Conservation (phyloP, 257 asterid species). For the Solanum corneliomulleri region DNA sequence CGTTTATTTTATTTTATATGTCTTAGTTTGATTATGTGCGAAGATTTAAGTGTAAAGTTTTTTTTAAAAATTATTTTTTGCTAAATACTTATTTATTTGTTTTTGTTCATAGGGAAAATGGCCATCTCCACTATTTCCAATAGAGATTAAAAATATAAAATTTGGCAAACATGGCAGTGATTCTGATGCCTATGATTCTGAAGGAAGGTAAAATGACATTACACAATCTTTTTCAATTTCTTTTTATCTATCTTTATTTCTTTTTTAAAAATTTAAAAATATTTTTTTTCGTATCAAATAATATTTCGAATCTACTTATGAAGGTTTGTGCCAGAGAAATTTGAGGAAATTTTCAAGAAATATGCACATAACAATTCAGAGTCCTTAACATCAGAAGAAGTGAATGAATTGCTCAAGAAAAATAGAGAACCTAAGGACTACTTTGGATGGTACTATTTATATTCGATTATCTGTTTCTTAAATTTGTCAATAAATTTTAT, state of each 20-base stretch:
- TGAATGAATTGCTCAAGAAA: background rate
- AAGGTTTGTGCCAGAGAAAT: slow-evolving; percentile 4
- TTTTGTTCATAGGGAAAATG: slow-evolving; percentile 49
- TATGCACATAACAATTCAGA: background rate
- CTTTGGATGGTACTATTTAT: background rate
- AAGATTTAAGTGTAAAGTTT: background rate
- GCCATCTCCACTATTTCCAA: slow-evolving; percentile 42
- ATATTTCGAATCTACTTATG: background rate
- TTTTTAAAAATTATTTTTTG: background rate
- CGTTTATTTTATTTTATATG: background rate
- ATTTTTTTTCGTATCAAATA: background rate
- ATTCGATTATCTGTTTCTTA: background rate
- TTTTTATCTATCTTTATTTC: too few relatives aligned
- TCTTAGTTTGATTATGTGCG: background rate
- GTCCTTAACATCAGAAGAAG: background rate
- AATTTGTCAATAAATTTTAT: background rate
- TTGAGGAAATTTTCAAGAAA: background rate
- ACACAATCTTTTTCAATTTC: background rate
- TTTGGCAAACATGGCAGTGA: slow-evolving; percentile 59
- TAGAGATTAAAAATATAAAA: slow-evolving; percentile 61
- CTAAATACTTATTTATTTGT: background rate
- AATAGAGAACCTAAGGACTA: slow-evolving; percentile 1
- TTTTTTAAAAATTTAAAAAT: background rate
- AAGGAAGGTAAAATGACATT: slow-evolving; percentile 53
- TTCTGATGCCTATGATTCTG: slow-evolving; percentile 61